Conservation (phyloP, 2,329 filamentous ascomycete genomes). For the Pezicula rhizophila region DNA sequence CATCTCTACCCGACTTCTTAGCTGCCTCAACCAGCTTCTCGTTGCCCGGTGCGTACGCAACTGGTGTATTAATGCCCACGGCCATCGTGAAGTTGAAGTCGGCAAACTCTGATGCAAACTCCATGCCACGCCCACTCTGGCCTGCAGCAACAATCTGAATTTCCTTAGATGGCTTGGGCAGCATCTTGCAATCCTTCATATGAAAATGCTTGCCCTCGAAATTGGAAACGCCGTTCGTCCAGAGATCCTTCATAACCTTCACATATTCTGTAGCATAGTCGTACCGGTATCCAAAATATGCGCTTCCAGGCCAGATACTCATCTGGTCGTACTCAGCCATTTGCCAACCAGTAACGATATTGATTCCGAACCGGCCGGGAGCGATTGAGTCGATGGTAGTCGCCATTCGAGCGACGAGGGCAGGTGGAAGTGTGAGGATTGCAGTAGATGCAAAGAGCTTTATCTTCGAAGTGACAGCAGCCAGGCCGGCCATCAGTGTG, state of each 20-base stretch:
- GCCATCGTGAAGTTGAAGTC: conserved; percentile 30
- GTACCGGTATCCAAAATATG: conserved; percentile 23
- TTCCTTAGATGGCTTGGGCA: conserved; percentile 12
- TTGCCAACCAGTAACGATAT: conserved; percentile 28
- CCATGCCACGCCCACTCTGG: conserved; percentile 27
- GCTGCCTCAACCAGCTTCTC: conserved; percentile 25
- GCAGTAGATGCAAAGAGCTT: conserved; percentile 24
- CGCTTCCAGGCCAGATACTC: conserved; percentile 24
- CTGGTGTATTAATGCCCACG: conserved; percentile 27
- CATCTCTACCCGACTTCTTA: conserved; percentile 23
- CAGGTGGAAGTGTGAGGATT: conserved; percentile 22
- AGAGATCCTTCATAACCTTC: conserved; percentile 25
- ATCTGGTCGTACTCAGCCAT: conserved; percentile 25
- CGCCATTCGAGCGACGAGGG: conserved; percentile 24
- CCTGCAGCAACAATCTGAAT: conserved; percentile 29
- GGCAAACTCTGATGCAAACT: conserved; percentile 27
- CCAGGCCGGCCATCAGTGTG: conserved; percentile 25
- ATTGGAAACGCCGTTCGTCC: conserved; percentile 22
- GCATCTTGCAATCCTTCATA: conserved; percentile 27
- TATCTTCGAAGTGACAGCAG: conserved; percentile 24
- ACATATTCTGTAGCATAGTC: conserved; percentile 27
- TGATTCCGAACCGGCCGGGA: conserved; percentile 24
- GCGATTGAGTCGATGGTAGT: conserved; percentile 23
- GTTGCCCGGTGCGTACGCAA: conserved; percentile 20
- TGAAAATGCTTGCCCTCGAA: conserved; percentile 25